Base-by-base conservation (phyloP, 2,329 filamentous ascomycete species). In the Rasamsonia emersonii region DNA sequence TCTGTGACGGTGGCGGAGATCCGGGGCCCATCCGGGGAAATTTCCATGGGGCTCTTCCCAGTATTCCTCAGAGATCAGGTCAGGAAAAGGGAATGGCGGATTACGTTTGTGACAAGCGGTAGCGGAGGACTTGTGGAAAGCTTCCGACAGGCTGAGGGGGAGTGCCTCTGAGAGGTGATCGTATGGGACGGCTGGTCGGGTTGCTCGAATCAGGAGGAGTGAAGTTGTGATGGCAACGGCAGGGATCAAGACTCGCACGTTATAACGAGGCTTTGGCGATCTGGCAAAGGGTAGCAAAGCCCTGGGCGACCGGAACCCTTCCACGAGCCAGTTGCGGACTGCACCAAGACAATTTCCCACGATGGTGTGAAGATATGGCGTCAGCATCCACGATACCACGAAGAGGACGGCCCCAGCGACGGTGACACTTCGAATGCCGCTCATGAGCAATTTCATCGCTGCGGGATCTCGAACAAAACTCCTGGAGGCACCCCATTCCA, bases 361-460 rank as follows among this genome's bases (percentile, higher is more conserved):
- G n/a, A n/a, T n/a, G n/a, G 44, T 43, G 28, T 61, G 54, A 13
- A 60, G 35, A 15, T 48, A 35, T 4, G 49, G 44, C 24, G 49
- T 48, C 10, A 50, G 21, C 18, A 56, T 18, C 40, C 50, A 55
- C 1, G 58, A 45, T 2, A 50, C 25, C 3, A 46, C 34, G 7
- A 51, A 44, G 3, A 59, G 40, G 3, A 47, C 40, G 8, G 47
- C 40, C n/a, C 44, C 35, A 25, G 49, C 39, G 24, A 45, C 32
- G 38, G 44, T 40, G 24, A 57, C 43, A 24, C 47, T 49, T 33
- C 42, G 43, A 32, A 52, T 50, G 24, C 56, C 58, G 25, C 53
- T 58, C 21, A 59, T 38, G 18, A 61, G 43, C 14, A 61, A 50
- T 36, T 55, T 54, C 43, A 59, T 53, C 9, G 54, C 58, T 5